These are phyloP conservation scores for Fusarium graminum DNA, from an alignment of 2,329 filamentous ascomycete species.

Conservation along the genomic window DNA sequence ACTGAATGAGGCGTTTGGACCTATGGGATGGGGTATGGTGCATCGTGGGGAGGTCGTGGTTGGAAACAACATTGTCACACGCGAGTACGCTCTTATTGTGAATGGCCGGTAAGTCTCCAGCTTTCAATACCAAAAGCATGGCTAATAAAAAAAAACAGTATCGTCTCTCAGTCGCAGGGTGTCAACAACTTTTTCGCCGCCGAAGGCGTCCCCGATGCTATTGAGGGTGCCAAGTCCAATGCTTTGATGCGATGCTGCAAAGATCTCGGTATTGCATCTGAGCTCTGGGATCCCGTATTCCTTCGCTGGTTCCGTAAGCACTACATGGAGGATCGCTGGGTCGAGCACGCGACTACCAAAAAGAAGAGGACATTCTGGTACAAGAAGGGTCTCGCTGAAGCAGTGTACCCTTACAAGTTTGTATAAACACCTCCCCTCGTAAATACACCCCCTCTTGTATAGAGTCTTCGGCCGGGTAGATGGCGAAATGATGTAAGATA, in stretches of 20 bases:
- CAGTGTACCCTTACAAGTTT: slow-evolving; percentile 71
- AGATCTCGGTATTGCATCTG: slow-evolving; percentile 92
- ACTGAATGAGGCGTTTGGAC: slow-evolving; percentile 90
- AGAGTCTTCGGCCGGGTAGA: slow-evolving; percentile 4
- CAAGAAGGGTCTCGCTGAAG: slow-evolving; percentile 80
- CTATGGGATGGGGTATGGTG: slow-evolving; percentile 94
- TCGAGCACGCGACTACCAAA: slow-evolving; percentile 88
- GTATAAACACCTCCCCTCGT: slow-evolving; percentile 13
- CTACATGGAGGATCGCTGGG: slow-evolving; percentile 84
- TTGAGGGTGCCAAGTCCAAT: slow-evolving; percentile 97
- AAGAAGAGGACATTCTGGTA: slow-evolving; percentile 90
- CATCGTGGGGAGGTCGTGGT: slow-evolving; percentile 88
- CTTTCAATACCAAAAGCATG: not conserved
- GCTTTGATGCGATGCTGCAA: slow-evolving; percentile 99
- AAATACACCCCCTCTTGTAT: slow-evolving; percentile 10
- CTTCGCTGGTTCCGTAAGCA: slow-evolving; percentile 84
- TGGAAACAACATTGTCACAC: slow-evolving; percentile 82
- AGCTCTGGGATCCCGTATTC: slow-evolving; percentile 96
- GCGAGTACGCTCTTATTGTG: slow-evolving; percentile 92
- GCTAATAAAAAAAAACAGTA: slow-evolving; percentile 62
- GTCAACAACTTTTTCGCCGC: slow-evolving; percentile 94
- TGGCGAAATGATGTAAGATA: slow-evolving; percentile 34
- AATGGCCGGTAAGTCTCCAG: slow-evolving; percentile 78
- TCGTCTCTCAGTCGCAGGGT: slow-evolving; percentile 91
- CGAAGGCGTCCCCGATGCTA: slow-evolving; percentile 91